These are phyloP conservation scores for Malassezia nana DNA, from an alignment of 1,284 basidiomycete genomes.

Conservation along the genomic window DNA sequence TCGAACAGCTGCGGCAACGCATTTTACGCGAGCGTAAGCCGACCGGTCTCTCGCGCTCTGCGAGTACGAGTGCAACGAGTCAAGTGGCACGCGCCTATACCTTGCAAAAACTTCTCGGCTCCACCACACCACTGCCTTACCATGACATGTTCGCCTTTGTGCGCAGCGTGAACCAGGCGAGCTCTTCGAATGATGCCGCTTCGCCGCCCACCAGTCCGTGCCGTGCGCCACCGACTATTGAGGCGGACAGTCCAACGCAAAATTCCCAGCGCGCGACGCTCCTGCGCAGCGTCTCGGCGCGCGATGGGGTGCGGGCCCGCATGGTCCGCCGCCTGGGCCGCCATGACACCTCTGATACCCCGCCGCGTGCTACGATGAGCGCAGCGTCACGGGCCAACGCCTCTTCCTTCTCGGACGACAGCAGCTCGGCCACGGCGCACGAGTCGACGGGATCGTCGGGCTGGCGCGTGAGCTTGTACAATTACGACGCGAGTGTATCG, in stretches of 20 bases:
- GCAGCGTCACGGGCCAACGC: not conserved
- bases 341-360: not conserved
- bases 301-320: slow-evolving; percentile 11
- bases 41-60: slow-evolving; percentile 29
- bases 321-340: slow-evolving; percentile 7
- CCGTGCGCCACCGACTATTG: not conserved
- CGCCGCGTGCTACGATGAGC: not conserved
- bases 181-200: not conserved
- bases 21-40: slow-evolving; percentile 37
- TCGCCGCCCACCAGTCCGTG: not conserved
- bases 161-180: slow-evolving; percentile 15
- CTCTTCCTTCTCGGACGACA: not conserved
- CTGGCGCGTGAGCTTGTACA: slow-evolving; percentile 7
- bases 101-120: slow-evolving; percentile 42
- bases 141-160: slow-evolving; percentile 14
- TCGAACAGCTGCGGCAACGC: slow-evolving; percentile 40
- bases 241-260: not conserved
- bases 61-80: slow-evolving; percentile 37
- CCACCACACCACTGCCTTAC: slow-evolving; percentile 17
- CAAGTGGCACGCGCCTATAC: slow-evolving; percentile 43
- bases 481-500: not conserved
- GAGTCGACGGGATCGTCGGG: slow-evolving; percentile 1
- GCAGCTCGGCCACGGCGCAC: not conserved
- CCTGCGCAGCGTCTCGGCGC: slow-evolving; percentile 17
- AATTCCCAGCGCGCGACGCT: slow-evolving; percentile 12